Base-by-base conservation (phyloP, 2,329 filamentous ascomycete genomes). In the Exophiala mesophila region DNA sequence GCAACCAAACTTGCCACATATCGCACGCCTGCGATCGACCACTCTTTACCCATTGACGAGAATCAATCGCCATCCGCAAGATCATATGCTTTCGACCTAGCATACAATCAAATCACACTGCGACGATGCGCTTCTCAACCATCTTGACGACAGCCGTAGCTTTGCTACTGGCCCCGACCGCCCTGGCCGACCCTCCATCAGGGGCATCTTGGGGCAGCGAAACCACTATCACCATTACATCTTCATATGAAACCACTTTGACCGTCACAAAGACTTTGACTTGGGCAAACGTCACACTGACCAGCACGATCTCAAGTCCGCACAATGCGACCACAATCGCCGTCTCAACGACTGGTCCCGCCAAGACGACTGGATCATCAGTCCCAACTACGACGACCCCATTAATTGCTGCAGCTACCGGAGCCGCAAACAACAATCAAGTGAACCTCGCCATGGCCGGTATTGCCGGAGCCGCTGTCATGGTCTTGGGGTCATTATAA, bases 401-500 rank as follows among this genome's bases (percentile, higher is more conserved):
- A 36, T 40, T 26, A 9, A 42, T 54, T 20, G 51, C 49, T n/a
- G 33, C 38, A 10, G 49, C 49, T 4, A 44, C 49, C 21, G 51
- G 51, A 15, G 49, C 46, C 15, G 51, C 45, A 17, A 45, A 32
- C 21, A 19, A 38, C 6, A 46, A 47, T 16, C 45, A 50, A 31
- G 36, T 44, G 34, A 49, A 52, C 24, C 26, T 48, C 15, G 49
- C 46, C 8, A 35, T 50, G 19, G 51, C 49, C n/a, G 51, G 44
- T 28, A 32, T 54, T n/a, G 51, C 51, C 4, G 51, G 51, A 8
- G 44, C 45, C n/a, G 49, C 40, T 18, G 51, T 44, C 15, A 30
- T 54, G 24, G 40, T 45, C 45, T 48, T 39, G 40, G 49, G 45
- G 24, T 51, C 50, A 10, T 52, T 49, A 44, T 54, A 41, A 39